Evolutionary conservation across 257 asterid genomes (phyloP).

Genomic region (Nicotiana attenuata): DNA sequence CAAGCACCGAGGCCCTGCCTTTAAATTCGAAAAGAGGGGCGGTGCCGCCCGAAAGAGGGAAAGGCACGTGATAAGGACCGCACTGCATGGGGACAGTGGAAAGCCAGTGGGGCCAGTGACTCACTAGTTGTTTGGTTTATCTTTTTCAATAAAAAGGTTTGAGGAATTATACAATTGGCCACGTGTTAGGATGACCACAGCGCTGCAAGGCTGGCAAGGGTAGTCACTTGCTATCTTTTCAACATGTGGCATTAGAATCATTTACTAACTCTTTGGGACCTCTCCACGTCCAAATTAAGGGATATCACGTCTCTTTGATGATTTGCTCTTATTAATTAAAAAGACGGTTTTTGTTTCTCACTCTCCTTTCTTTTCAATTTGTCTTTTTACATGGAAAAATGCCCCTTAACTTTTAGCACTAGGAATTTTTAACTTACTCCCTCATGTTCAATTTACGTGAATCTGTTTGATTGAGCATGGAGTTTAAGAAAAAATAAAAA

Average conservation of each 20-base stretch:
- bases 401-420: neutral
- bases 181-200: neutral
- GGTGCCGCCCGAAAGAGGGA: slow-evolving; percentile 55
- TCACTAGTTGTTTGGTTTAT: neutral
- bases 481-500: too few relatives aligned
- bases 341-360: neutral
- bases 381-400: neutral
- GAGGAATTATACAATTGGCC: neutral
- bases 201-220: neutral
- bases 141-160: neutral
- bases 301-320: slow-evolving; percentile 48
- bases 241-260: slow-evolving; percentile 47
- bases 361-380: neutral
- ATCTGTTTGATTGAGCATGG: too few relatives aligned
- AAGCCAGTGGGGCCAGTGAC: slow-evolving; percentile 18
- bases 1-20: too few relatives aligned
- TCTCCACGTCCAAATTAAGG: slow-evolving; percentile 43
- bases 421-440: too few relatives aligned
- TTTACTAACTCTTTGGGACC: slow-evolving; percentile 4
- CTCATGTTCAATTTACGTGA: too few relatives aligned
- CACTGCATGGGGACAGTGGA: slow-evolving; percentile 17
- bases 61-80: slow-evolving; percentile 55
- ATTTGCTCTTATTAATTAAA: slow-evolving; percentile 18
- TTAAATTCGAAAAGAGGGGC: slow-evolving; percentile 20
- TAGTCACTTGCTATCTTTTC: neutral